A percentile compares a stretch with the other conserved stretches of the same genome.
Evolutionary conservation across 257 asterid genomes (phyloP).

Genomic region (Solanum medicagineum): DNA sequence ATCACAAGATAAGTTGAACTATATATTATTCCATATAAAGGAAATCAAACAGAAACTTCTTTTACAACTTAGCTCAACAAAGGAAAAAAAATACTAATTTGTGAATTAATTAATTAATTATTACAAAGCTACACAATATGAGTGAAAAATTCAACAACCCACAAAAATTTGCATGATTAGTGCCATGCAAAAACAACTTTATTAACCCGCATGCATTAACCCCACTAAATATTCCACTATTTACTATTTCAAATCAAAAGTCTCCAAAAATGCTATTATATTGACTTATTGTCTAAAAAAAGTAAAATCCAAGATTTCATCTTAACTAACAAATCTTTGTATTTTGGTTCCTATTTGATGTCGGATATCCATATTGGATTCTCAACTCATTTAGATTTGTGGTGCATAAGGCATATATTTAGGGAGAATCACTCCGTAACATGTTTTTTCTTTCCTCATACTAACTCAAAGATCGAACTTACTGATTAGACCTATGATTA

Average conservation of each 20-base stretch:
- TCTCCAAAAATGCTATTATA: background rate
- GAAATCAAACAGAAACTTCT: background rate
- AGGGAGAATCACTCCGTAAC: rapidly evolving
- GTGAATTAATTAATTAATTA: background rate
- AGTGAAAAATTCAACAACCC: background rate
- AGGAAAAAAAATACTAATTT: background rate
- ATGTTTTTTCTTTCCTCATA: background rate
- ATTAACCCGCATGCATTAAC: background rate
- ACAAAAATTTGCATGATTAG: background rate
- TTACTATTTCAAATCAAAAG: background rate
- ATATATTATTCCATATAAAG: background rate
- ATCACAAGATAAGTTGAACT: background rate
- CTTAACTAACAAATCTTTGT: background rate
- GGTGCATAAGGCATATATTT: background rate
- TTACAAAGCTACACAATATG: background rate
- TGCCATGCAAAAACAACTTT: background rate
- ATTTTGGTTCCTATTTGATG: rapidly evolving
- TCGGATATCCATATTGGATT: rapidly evolving
- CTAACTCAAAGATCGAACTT: background rate
- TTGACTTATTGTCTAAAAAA: background rate
- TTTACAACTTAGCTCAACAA: background rate
- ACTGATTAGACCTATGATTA: rapidly evolving
- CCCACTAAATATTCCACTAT: background rate
- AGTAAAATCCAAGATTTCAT: background rate
- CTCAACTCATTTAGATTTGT: rapidly evolving